Percentiles rank a stretch among this genome's conserved stretches.
Evolutionary conservation across 352 stramenopile genomes (phyloP).

Genomic region (Halophytophthora polymorphica): DNA sequence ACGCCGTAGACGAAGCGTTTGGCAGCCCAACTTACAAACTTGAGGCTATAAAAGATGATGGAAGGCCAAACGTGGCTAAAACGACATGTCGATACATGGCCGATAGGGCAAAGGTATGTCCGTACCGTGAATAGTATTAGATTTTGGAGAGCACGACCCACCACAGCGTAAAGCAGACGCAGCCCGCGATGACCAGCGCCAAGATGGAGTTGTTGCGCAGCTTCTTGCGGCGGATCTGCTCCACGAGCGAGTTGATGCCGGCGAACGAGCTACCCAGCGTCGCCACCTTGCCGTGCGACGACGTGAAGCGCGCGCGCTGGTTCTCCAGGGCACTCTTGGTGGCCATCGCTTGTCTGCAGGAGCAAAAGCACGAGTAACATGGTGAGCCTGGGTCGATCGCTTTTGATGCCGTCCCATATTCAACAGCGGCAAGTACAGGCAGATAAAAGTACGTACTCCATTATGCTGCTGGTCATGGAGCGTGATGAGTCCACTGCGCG

Average conservation of each 20-base stretch:
- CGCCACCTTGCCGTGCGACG: constrained; percentile 80
- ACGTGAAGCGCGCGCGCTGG: constrained; percentile 87
- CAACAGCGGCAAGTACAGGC: too few relatives aligned
- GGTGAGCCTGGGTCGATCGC: background rate
- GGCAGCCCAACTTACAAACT: too few relatives aligned
- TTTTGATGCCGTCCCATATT: too few relatives aligned
- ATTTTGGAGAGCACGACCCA: constrained; percentile 84
- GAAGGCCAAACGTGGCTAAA: constrained; percentile 14
- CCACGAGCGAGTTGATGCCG: constrained; percentile 95
- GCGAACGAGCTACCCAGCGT: constrained; percentile 89
- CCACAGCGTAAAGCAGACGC: constrained; percentile 97
- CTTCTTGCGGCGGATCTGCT: constrained; percentile 95
- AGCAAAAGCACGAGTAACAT: background rate
- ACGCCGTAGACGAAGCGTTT: background rate
- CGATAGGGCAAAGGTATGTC: background rate
- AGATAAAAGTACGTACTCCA: constrained; percentile 44
- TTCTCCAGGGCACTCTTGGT: constrained; percentile 85
- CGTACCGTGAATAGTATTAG: constrained; percentile 23
- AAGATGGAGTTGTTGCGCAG: constrained; percentile 97
- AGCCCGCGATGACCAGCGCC: constrained; percentile 93
- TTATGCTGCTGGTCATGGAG: constrained; percentile 78
- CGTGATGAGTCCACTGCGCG: constrained; percentile 77
- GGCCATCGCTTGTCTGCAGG: constrained; percentile 64
- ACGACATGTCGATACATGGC: constrained; percentile 1
- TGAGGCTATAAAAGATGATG: constrained; percentile 6